Base-by-base conservation (phyloP, 2,329 filamentous ascomycete species). In the Xylariaceae sp. region DNA sequence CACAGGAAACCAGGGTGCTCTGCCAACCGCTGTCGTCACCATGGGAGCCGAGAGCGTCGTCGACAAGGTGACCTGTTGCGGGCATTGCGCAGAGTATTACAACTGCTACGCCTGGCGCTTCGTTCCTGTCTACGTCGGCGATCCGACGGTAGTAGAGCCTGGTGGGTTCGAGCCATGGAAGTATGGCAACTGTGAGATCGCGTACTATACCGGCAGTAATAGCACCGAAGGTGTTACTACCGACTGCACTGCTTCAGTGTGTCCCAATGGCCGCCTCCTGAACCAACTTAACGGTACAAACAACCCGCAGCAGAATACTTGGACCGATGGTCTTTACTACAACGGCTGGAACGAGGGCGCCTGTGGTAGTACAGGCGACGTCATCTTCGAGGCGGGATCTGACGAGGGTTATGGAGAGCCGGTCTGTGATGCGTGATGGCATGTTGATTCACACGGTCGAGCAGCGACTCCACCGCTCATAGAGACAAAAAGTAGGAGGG, bases 91-190 rank as follows among this genome's bases (percentile, higher is more conserved):
- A 14, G 42, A 42, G 23, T 55, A 62, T 48, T 60, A 55, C 52
- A 63, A 63, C 53, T 63, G 61, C 50, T 53, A 58, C 34, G 59
- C 61, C 37, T 63, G 61, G 61, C 49, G 42, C 35, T 63, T 61
- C 43, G 40, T 57, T 2, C 61, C 61, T 10, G 53, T 54, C 12
- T 58, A 55, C 45, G 42, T 44, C 3, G 47, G 44, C 17, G 6
- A 33, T 1, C 59, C 61, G 2, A 54, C 56, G 42, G 40, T 48
- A 2, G 47, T 47, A 17, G 49, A 59, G 3, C 61, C 61, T 3
- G 61, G 56, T 21, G 61, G 59, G 2, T 63, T 62, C 44, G 60
- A 63, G 32, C 61, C 61, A 22, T 63, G 59, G 58, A 56, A 55
- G 27, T 55, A 53, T 32, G 60, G 61, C 19, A 48, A 54, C 37